These are phyloP conservation scores for Fraxinus ornus DNA, from an alignment of 305 asterid genomes.

Conservation along the genomic window DNA sequence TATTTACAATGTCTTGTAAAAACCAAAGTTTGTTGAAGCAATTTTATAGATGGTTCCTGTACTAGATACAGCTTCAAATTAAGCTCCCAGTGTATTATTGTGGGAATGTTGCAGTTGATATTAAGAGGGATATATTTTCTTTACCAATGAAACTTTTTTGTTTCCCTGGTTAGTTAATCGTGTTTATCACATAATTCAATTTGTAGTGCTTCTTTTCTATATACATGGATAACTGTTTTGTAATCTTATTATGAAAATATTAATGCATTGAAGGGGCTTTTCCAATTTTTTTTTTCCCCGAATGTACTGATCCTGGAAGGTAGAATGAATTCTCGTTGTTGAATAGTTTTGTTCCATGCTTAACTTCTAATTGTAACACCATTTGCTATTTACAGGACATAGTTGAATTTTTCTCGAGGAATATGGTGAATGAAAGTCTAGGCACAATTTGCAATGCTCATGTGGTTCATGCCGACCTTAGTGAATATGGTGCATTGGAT, in stretches of 20 bases:
- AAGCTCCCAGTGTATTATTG: neutral
- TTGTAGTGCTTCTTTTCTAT: neutral
- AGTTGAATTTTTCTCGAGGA: conserved; percentile 60
- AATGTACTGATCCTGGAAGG: neutral
- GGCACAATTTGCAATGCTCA: conserved; percentile 92
- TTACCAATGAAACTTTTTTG: neutral
- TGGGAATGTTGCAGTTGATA: neutral
- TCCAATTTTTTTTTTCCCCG: neutral
- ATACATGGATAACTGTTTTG: neutral
- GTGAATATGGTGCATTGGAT: conserved; percentile 77
- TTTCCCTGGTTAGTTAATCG: neutral
- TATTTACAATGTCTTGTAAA: neutral
- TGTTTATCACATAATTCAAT: neutral
- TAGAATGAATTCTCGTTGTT: neutral
- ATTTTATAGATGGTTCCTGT: neutral
- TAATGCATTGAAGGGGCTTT: neutral
- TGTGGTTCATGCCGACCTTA: conserved; percentile 80
- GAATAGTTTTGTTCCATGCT: neutral
- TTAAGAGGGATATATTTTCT: neutral
- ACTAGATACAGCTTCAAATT: neutral
- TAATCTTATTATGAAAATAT: neutral
- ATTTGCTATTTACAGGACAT: conserved; percentile 57
- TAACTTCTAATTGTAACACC: conserved; percentile 7
- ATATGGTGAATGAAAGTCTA: conserved; percentile 79
- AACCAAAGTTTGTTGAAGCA: neutral